Evolutionary conservation across 2,329 filamentous ascomycete species (phyloP), one percentile per base, ranked within the genome.

Genomic region (Lachnellula arida): DNA sequence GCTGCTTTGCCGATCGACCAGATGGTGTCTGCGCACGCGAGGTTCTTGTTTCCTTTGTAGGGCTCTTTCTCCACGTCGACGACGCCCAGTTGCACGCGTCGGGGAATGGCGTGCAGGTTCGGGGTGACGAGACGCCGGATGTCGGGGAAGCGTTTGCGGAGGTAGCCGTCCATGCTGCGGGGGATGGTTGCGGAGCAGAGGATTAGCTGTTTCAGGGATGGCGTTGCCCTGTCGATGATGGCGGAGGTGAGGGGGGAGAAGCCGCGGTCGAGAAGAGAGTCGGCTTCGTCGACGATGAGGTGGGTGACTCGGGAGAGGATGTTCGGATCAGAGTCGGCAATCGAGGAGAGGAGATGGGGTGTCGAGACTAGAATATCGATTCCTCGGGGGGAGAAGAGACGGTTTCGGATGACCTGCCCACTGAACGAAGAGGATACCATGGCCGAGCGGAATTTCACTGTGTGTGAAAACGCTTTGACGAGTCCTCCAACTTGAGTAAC

Each of bases 131-230:
- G 85, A 58, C 94, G 88, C 46, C 80, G 77, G 74, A 96, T 91
- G 64, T 89, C 80, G 0, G 94, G 93, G 71, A 92, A 97, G 60
- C 86, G 86, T 59, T 84, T 82, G 51, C 84, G 82, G n/a, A 99
- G 81, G 71, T 88, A 91, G 62, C 82, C 86, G 75, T 99, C 94
- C 17, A 99, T 81, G 64, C 89, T 89, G 61, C 87, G 84, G 2
- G 95, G 94, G 59, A 99, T 97, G 5, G 94, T 99, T 51, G 94
- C 94, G 3, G 93, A 97, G 77, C 94, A 99, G 61, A 97, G 83
- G 47, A 99, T 80, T 23, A 99, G 79, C 70, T 96, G 89, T 68
- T 90, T 84, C 47, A 97, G 75, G 0, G 91, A 94, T 0, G 93
- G 91, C 6, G 85, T 81, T 1, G 87, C 83, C 56, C 88, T 87